Percentiles rank a stretch among this genome's conserved stretches.
Conservation (phyloP, 768 basidiomycete genomes). For the Lactarius deliciosus region DNA sequence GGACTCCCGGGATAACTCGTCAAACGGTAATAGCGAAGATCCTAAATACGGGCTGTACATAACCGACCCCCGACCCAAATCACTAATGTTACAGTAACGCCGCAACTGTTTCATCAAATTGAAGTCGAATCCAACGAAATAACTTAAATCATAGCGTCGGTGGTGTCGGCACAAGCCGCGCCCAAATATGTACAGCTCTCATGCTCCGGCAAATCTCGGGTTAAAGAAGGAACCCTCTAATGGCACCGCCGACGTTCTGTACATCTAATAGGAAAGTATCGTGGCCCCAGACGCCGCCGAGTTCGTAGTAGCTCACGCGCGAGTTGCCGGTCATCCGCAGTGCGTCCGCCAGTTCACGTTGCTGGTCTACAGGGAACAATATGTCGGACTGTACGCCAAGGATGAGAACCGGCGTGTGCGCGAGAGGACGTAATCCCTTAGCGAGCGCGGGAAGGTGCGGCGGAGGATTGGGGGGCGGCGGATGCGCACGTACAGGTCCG, state of each 20-base stretch:
- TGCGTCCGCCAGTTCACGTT: conserved; percentile 91
- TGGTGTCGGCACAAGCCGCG: neutral
- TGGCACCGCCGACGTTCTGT: conserved; percentile 86
- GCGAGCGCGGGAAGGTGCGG: conserved; percentile 77
- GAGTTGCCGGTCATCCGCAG: conserved; percentile 87
- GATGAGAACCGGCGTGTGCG: conserved; percentile 76
- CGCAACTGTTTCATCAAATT: neutral
- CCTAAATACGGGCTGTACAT: neutral
- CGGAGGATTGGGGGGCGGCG: conserved; percentile 69
- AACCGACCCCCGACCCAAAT: neutral
- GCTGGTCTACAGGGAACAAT: conserved; percentile 95
- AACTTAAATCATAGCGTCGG: neutral
- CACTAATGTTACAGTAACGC: neutral
- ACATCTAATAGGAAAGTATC: conserved; percentile 96
- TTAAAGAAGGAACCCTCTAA: conserved; percentile 81
- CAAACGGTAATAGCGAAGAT: neutral
- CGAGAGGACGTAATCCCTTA: conserved; percentile 71
- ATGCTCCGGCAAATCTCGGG: neutral
- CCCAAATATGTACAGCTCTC: neutral
- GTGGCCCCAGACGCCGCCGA: conserved; percentile 99
- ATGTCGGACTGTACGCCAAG: conserved; percentile 97
- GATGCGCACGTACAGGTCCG: conserved; percentile 59
- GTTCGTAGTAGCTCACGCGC: conserved; percentile 91
- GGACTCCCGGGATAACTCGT: neutral
- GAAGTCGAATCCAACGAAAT: neutral